phyloP scores from a whole-genome alignment of 257 asterid genomes.

The Penstemon davidsonii region DNA sequence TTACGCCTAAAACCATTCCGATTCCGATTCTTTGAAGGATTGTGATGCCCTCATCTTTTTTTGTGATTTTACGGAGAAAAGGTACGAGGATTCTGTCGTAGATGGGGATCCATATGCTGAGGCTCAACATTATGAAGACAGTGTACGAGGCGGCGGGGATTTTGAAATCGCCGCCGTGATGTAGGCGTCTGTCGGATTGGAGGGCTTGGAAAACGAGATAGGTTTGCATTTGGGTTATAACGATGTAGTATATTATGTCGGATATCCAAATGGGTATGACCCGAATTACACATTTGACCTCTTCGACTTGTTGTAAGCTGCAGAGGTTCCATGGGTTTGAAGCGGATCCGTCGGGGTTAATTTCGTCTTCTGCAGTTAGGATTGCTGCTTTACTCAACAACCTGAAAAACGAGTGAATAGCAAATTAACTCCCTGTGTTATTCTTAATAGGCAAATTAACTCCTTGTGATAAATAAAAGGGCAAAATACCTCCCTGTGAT shows the following conservation, averaged over 20 bases:
- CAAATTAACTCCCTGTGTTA: too few relatives aligned
- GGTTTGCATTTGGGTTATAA: conserved; percentile 25
- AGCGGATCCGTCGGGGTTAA: conserved; percentile 37
- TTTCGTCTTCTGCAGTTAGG: conserved; percentile 23
- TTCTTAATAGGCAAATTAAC: too few relatives aligned
- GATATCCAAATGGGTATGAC: conserved; percentile 47
- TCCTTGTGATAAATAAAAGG: too few relatives aligned
- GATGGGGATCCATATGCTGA: conserved; percentile 41
- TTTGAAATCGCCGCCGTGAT: conserved; percentile 21
- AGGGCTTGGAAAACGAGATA: conserved; percentile 47
- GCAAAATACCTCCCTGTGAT: too few relatives aligned
- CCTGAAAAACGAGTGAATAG: too few relatives aligned
- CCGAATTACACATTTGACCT: conserved; percentile 36
- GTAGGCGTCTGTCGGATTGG: conserved; percentile 40
- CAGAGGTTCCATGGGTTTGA: conserved; percentile 42
- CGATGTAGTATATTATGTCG: conserved; percentile 36
- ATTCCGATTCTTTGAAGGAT: conserved; percentile 44
- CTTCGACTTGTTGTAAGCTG: conserved; percentile 42
- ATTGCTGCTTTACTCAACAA: conserved; percentile 47
- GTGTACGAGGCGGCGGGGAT: conserved; percentile 45
- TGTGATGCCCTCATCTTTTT: conserved; percentile 38
- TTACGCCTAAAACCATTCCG: conserved; percentile 27
- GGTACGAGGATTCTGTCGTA: conserved; percentile 46
- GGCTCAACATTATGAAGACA: conserved; percentile 42
- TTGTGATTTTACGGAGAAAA: conserved; percentile 25